Conservation (phyloP, 106 monocot genomes). For the Dendrobium chrysotoxum region DNA sequence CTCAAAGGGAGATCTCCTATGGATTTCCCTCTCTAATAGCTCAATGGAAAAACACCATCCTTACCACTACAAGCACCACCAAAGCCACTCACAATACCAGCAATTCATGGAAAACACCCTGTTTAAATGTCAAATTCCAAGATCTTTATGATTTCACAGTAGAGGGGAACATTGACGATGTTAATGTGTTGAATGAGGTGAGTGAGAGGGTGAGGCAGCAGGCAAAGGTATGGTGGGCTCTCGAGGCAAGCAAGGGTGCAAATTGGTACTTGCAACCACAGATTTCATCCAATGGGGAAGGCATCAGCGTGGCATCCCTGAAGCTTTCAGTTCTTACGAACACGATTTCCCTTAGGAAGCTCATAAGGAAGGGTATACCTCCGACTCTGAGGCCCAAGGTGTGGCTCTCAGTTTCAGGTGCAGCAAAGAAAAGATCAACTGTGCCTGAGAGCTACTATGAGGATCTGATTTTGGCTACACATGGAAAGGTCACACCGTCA, state of each 20-base stretch:
- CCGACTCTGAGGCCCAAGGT: constrained; percentile 69
- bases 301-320: constrained; percentile 52
- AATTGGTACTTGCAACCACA: constrained; percentile 81
- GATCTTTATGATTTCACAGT: constrained; percentile 91
- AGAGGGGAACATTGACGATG: constrained; percentile 87
- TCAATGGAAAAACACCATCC: constrained; percentile 27
- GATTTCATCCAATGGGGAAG: constrained; percentile 54
- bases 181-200: constrained; percentile 96
- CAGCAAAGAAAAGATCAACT: constrained; percentile 79
- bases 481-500: constrained; percentile 82
- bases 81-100: constrained; percentile 12
- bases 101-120: constrained; percentile 17
- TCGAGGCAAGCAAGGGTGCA: constrained; percentile 84
- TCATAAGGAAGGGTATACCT: constrained; percentile 87
- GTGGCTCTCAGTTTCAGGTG: constrained; percentile 86
- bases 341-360: constrained; percentile 57
- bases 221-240: constrained; percentile 78
- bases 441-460: constrained; percentile 95
- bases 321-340: constrained; percentile 61
- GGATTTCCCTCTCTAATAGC: constrained; percentile 22
- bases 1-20: constrained; percentile 32
- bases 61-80: constrained; percentile 11
- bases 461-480: constrained; percentile 69
- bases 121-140: constrained; percentile 77
- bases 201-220: constrained; percentile 84